A percentile compares a stretch with the other conserved stretches of the same genome.
Evolutionary conservation across 768 basidiomycete species (phyloP).

Genomic region (Sistotremastrum suecicum): DNA sequence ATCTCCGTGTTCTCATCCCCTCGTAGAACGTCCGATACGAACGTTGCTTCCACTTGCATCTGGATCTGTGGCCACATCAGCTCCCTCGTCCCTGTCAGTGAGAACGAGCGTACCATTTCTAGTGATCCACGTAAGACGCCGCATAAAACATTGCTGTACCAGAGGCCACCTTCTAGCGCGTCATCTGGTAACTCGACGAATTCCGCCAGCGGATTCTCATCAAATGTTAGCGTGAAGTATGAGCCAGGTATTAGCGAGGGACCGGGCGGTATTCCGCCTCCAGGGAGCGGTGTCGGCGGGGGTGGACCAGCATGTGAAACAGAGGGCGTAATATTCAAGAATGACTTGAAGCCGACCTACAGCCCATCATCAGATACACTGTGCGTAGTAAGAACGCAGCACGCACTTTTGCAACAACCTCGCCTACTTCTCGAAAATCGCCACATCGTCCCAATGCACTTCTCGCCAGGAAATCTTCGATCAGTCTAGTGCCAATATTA

Average conservation of each 20-base stretch:
- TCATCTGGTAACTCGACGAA: constrained; percentile 96
- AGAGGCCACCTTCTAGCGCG: constrained; percentile 80
- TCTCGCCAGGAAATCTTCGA: constrained; percentile 94
- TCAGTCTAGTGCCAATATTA: constrained; percentile 90
- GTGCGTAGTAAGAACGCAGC: neutral
- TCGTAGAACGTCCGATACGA: constrained; percentile 78
- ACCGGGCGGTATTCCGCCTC: constrained; percentile 20
- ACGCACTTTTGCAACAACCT: constrained; percentile 84
- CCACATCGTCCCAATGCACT: constrained; percentile 84
- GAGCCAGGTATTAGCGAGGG: constrained; percentile 33
- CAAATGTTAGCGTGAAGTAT: constrained; percentile 72
- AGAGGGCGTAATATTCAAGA: constrained; percentile 81
- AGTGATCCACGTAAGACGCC: constrained; percentile 86
- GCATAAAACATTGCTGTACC: constrained; percentile 94
- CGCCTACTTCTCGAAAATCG: constrained; percentile 90
- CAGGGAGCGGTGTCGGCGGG: constrained; percentile 35
- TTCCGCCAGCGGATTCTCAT: constrained; percentile 93
- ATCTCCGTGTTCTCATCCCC: constrained; percentile 95
- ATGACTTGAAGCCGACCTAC: constrained; percentile 96
- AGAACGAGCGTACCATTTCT: constrained; percentile 67
- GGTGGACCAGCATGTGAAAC: constrained; percentile 56
- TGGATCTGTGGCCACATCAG: constrained; percentile 49
- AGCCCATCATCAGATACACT: neutral
- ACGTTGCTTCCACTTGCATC: constrained; percentile 84
- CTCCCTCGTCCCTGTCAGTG: neutral